phyloP scores from a whole-genome alignment of 163 green algal genomes.

The Chlamydomonas reinhardtii region DNA sequence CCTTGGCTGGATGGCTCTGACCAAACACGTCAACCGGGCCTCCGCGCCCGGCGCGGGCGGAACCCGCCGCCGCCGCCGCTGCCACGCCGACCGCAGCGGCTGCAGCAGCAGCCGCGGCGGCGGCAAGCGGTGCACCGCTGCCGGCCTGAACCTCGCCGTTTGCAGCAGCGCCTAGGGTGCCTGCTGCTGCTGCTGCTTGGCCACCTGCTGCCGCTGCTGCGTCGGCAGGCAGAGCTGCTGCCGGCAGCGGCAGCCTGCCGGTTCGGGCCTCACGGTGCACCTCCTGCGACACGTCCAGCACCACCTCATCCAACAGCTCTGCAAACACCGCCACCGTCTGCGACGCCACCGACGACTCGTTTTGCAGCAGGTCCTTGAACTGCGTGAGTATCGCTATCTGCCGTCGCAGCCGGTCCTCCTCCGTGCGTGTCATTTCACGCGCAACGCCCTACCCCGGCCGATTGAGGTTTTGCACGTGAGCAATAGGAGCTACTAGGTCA shows the following conservation, averaged over 20 bases:
- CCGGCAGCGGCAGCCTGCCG: not conserved
- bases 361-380: constrained; percentile 22
- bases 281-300: constrained; percentile 44
- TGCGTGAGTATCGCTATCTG: constrained; percentile 20
- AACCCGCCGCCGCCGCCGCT: not conserved
- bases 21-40: constrained; percentile 74
- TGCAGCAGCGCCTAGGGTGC: too few species aligned
- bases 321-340: constrained; percentile 36
- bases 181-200: too few species aligned
- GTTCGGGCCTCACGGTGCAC: constrained; percentile 38
- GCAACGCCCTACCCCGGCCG: too few species aligned
- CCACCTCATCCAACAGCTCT: constrained; percentile 39
- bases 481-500: too few species aligned
- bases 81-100: not conserved
- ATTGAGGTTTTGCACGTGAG: too few species aligned
- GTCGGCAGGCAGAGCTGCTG: too few species aligned
- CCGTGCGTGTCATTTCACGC: not conserved
- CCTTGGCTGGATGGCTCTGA: constrained; percentile 68
- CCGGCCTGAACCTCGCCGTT: too few species aligned
- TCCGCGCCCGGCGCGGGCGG: constrained; percentile 1
- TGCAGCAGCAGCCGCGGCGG: too few species aligned
- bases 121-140: too few species aligned
- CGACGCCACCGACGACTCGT: constrained; percentile 31
- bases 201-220: not conserved
- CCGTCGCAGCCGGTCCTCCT: constrained; percentile 22